Conservation (phyloP, 306 rosid species). For the Sphenostylis stenocarpa region DNA sequence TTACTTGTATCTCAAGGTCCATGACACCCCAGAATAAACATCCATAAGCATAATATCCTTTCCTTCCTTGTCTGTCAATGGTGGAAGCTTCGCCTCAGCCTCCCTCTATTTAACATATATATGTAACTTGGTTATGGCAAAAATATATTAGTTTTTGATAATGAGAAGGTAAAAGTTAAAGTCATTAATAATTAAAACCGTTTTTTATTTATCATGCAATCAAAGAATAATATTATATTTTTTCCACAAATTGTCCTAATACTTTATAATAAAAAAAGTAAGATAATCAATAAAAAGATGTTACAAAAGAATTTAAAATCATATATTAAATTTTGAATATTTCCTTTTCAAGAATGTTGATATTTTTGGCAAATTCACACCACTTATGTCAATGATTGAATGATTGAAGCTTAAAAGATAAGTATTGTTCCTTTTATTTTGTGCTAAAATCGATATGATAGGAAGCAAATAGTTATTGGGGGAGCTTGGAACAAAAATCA, state of each 20-base stretch:
- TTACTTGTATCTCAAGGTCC: slow-evolving; percentile 56
- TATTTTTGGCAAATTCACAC: not conserved
- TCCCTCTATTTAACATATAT: slow-evolving; percentile 47
- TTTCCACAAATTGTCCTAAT: not conserved
- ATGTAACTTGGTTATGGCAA: not conserved
- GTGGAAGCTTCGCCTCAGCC: slow-evolving; percentile 62
- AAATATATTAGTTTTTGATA: not conserved
- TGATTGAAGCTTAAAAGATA: not conserved
- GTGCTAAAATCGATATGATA: slow-evolving; percentile 28
- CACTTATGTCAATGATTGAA: not conserved
- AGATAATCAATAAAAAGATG: not conserved
- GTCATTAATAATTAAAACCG: not conserved
- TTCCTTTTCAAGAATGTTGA: not conserved
- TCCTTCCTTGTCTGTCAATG: slow-evolving; percentile 48
- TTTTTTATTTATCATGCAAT: not conserved
- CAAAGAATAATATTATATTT: not conserved
- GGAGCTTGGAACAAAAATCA: slow-evolving; percentile 26
- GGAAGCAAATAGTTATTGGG: slow-evolving; percentile 23
- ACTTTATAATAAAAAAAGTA: not conserved
- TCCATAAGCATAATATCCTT: slow-evolving; percentile 47
- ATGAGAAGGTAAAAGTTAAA: not conserved
- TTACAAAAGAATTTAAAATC: no score
- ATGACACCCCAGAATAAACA: slow-evolving; percentile 37
- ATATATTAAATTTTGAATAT: no score
- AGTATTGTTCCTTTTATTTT: not conserved